These are phyloP conservation scores for Hevea brasiliensis DNA, from an alignment of 345 rosid genomes.

Conservation along the genomic window DNA sequence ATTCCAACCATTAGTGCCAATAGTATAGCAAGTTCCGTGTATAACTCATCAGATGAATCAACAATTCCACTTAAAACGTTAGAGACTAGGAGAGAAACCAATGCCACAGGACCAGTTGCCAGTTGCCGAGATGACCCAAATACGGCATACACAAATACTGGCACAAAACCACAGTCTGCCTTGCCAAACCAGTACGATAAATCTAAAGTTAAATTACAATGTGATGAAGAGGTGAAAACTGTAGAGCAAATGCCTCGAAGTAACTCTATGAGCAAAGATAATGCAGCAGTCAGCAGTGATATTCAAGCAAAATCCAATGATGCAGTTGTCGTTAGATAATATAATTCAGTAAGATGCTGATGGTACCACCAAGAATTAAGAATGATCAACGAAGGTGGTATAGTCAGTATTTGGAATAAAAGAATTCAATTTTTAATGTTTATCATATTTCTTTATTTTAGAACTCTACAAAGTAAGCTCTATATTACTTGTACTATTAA, in stretches of 20 bases:
- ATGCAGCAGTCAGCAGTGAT: not conserved
- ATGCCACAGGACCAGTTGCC: constrained; percentile 98
- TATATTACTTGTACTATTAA: not conserved
- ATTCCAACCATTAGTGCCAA: constrained; percentile 93
- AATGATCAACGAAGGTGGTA: not conserved
- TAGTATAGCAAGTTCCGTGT: constrained; percentile 89
- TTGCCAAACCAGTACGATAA: constrained; percentile 14
- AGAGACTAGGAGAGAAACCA: constrained; percentile 96
- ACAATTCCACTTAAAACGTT: constrained; percentile 70
- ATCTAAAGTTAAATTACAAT: constrained; percentile 11
- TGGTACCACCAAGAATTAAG: not conserved
- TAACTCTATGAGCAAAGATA: too few relatives aligned
- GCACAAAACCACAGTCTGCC: constrained; percentile 90
- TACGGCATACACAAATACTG: constrained; percentile 78
- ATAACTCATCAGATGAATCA: constrained; percentile 63
- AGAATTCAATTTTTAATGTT: not conserved
- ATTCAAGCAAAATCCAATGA: constrained; percentile 1
- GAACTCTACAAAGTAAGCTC: constrained; percentile 2
- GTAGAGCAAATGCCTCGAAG: not conserved
- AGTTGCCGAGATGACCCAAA: constrained; percentile 98
- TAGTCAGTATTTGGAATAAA: not conserved
- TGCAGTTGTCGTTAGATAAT: not conserved
- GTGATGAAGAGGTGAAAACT: not conserved
- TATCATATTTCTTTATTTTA: constrained; percentile 4
- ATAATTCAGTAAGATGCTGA: not conserved